Evolutionary conservation across 305 asterid genomes (phyloP).

Genomic region (Solanum hybrid): DNA sequence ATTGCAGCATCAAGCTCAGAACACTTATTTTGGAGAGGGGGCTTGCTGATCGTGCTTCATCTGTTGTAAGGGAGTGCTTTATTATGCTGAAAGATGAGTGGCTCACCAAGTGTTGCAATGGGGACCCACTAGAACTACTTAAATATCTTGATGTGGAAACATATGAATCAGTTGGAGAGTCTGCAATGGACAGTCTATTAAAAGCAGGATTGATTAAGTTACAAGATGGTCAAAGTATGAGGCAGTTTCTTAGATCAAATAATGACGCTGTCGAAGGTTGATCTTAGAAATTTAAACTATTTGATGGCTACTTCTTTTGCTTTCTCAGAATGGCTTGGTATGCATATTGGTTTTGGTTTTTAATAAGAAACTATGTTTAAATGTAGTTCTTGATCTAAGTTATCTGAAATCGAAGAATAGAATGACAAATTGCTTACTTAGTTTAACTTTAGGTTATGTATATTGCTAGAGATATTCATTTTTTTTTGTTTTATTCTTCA

Average conservation of each 20-base stretch:
- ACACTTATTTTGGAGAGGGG: conserved; percentile 87
- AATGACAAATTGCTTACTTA: neutral
- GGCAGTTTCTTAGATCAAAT: conserved; percentile 31
- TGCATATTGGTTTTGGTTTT: neutral
- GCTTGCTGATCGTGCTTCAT: conserved; percentile 74
- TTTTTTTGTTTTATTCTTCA: neutral
- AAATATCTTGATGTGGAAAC: conserved; percentile 96
- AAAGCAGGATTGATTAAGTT: conserved; percentile 60
- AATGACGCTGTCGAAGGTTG: conserved; percentile 54
- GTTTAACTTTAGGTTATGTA: neutral
- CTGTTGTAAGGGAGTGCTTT: conserved; percentile 76
- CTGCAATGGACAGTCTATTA: conserved; percentile 53
- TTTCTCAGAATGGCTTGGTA: neutral
- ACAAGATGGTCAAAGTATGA: conserved; percentile 58
- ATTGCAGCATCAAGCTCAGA: conserved; percentile 78
- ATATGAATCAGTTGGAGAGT: conserved; percentile 81
- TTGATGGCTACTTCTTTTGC: neutral
- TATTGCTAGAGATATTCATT: neutral
- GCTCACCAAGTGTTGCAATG: conserved; percentile 77
- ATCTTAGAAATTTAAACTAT: neutral
- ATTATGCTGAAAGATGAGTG: conserved; percentile 83
- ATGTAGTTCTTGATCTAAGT: neutral
- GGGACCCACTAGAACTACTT: conserved; percentile 63
- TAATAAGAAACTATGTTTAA: neutral
- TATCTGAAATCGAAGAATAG: neutral